phyloP scores from a whole-genome alignment of 257 asterid genomes.

The Thymus quinquecostatus region DNA sequence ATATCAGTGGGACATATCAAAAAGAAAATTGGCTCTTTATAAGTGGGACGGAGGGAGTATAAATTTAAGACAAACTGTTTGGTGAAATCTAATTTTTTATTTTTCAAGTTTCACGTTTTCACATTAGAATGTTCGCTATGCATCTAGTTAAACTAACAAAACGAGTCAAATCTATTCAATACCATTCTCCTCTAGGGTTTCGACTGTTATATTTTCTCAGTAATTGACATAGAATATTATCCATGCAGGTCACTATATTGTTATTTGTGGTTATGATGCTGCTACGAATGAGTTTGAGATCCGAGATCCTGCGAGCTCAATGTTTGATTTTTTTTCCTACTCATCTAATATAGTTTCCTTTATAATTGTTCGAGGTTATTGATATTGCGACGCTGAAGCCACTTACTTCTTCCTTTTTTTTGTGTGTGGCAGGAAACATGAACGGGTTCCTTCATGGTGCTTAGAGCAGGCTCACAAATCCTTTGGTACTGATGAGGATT shows the following conservation, averaged over 20 bases:
- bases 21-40: too few relatives aligned
- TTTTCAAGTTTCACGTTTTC: not conserved
- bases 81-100: conserved; percentile 2
- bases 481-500: conserved; percentile 97
- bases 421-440: conserved; percentile 57
- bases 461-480: conserved; percentile 84
- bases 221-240: conserved; percentile 21
- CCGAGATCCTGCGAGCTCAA: conserved; percentile 97
- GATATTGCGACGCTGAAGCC: conserved; percentile 1
- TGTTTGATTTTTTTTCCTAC: conserved; percentile 43
- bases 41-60: not conserved
- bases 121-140: not conserved
- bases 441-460: conserved; percentile 66
- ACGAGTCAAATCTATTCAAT: not conserved
- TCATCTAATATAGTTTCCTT: not conserved
- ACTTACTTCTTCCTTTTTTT: not conserved
- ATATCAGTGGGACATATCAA: too few relatives aligned
- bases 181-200: conserved; percentile 2
- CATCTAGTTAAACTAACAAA: not conserved
- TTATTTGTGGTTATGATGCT: conserved; percentile 88
- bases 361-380: not conserved
- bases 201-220: not conserved
- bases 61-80: not conserved
- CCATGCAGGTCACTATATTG: conserved; percentile 78
- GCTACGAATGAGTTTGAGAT: conserved; percentile 85